phyloP scores from a whole-genome alignment of 768 basidiomycete species.

The Calocera cornea region DNA sequence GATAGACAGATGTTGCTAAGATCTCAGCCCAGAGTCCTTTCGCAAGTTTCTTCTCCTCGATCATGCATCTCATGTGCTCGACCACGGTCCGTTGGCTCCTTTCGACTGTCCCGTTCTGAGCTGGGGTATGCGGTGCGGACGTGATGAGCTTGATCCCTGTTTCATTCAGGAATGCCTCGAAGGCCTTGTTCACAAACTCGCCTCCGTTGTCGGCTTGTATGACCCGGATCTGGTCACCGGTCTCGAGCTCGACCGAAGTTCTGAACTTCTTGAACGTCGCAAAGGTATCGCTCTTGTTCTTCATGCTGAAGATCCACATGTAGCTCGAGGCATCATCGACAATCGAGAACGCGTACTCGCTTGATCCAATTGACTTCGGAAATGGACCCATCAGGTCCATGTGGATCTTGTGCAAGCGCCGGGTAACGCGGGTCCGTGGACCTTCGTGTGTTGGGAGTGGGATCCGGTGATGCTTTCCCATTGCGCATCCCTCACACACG shows the following conservation, averaged over 20 bases:
- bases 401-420: constrained; percentile 12
- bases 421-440: neutral
- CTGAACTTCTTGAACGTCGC: neutral
- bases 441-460: neutral
- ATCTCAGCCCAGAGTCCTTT: neutral
- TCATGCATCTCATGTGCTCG: neutral
- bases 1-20: neutral
- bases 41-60: neutral
- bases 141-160: constrained; percentile 19
- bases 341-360: neutral
- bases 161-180: constrained; percentile 11
- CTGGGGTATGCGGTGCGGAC: neutral
- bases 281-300: neutral
- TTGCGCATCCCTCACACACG: neutral
- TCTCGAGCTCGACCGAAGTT: neutral
- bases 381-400: constrained; percentile 12
- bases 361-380: constrained; percentile 9
- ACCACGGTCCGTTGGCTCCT: neutral
- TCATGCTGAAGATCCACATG: neutral
- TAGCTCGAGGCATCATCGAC: neutral
- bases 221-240: neutral
- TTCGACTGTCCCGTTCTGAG: constrained; percentile 22
- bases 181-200: constrained; percentile 21
- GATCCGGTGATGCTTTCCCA: neutral
- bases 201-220: constrained; percentile 20